Evolutionary conservation across 2,329 filamentous ascomycete genomes (phyloP).

Genomic region (Drechslerella stenobrocha): DNA sequence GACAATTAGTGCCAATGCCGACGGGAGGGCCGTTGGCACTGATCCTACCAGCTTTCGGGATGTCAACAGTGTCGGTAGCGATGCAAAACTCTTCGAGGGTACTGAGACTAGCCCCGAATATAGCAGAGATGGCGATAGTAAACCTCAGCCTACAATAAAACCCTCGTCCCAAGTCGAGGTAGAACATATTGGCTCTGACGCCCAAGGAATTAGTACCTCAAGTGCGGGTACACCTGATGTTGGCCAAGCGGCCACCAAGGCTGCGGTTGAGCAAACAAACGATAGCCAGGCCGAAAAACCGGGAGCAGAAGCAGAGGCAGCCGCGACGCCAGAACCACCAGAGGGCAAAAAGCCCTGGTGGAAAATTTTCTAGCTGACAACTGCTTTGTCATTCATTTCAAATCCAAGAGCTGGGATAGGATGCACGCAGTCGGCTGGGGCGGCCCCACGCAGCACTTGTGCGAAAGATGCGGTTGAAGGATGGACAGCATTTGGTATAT

Average conservation of each 20-base stretch:
- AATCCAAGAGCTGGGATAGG: slow-evolving; percentile 16
- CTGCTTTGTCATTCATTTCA: slow-evolving; percentile 44
- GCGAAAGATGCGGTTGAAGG: no score
- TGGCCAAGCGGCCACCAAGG: background rate
- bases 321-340: background rate
- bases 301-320: background rate
- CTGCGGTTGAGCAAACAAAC: background rate
- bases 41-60: no score
- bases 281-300: background rate
- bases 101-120: background rate
- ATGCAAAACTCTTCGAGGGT: background rate
- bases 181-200: background rate
- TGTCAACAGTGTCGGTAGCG: background rate
- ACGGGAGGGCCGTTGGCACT: no score
- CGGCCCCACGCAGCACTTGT: no score
- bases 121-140: background rate
- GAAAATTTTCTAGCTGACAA: slow-evolving; percentile 13
- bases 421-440: background rate
- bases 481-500: slow-evolving; percentile 6
- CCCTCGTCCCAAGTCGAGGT: background rate
- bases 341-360: slow-evolving; percentile 19
- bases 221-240: background rate
- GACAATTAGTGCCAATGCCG: background rate
- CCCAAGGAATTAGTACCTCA: background rate
- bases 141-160: background rate